Evolutionary conservation across 176 grass and related monocot species (phyloP), one percentile per base, ranked within the genome.

Genomic region (Bothriochloa decipiens): DNA sequence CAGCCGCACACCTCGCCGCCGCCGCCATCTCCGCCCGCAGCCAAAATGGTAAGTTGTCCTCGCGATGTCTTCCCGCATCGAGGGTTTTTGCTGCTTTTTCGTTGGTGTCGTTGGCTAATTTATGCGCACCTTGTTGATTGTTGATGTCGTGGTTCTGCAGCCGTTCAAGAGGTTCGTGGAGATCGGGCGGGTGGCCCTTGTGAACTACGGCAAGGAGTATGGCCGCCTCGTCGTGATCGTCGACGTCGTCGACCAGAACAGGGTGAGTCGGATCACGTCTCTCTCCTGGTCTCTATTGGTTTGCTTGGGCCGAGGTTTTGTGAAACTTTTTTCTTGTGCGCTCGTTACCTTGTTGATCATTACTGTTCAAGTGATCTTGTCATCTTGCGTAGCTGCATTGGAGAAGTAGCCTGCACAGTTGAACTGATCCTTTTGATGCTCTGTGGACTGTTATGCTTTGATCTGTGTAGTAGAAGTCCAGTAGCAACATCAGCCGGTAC

Each of bases 151-250:
- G 46, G 4, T 70, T 29, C 16, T 71, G 78, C 72, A 95, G 93
- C 86, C 88, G 60, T 90, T 97, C 91, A 97, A 97, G 87, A 81
- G 94, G 74, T 97, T 91, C 36, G 94, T 97, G 65, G 94, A 97
- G 91, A 97, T 97, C 79, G 94, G 94, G 77, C 88, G 94, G 27
- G 91, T 97, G 61, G 94, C 94, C 65, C 79, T 93, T 11, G 82
- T 97, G 39, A 97, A 93, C 89, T 97, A 97, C 68, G 94, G 94
- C 55, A 97, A 97, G 84, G 94, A 97, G 28, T 97, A 93, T 68
- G 94, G 91, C 62, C 84, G 80, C 58, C 87, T 97, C n/a, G 94
- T 97, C 68, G 94, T 97, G 25, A 97, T 97, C 84, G 91, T 97
- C 68, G 94, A 97, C 40, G 78, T 97, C 65, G 73, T 97, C 25